These are phyloP conservation scores for Verticillium isaacii DNA, from an alignment of 2,329 filamentous ascomycete genomes.

Conservation along the genomic window DNA sequence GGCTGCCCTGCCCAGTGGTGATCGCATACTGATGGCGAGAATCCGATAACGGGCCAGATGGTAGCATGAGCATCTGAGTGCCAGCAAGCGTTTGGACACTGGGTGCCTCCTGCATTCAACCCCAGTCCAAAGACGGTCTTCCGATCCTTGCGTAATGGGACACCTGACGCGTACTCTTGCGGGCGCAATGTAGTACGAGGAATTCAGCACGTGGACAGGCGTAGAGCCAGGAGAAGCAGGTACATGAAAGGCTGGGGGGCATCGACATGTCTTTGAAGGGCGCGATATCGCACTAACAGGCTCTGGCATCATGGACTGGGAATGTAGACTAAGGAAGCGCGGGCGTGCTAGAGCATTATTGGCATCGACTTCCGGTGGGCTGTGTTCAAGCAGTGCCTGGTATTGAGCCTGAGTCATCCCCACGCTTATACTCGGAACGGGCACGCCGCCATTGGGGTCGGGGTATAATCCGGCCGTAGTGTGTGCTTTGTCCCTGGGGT, in stretches of 20 bases:
- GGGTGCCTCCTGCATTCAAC: neutral
- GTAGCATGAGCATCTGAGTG: too few relatives aligned
- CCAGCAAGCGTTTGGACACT: neutral
- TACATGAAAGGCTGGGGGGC: neutral
- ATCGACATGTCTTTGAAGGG: neutral
- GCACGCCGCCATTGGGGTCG: neutral
- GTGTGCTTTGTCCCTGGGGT: neutral
- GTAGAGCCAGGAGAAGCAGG: neutral
- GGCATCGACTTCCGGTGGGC: neutral
- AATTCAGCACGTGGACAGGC: neutral
- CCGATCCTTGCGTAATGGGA: neutral
- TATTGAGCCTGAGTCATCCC: neutral
- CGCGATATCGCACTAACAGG: neutral
- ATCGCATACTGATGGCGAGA: too few relatives aligned
- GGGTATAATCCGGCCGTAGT: neutral
- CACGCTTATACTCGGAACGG: neutral
- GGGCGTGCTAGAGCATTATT: neutral
- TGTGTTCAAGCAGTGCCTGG: neutral
- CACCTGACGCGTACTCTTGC: neutral
- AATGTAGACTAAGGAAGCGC: neutral
- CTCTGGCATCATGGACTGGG: neutral
- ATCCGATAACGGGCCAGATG: too few relatives aligned
- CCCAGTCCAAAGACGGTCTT: too few relatives aligned
- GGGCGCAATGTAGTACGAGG: neutral
- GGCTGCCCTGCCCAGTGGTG: too few relatives aligned